These are phyloP conservation scores for Penicillium chermesinum DNA, from an alignment of 495 filamentous ascomycete species.

Conservation along the genomic window DNA sequence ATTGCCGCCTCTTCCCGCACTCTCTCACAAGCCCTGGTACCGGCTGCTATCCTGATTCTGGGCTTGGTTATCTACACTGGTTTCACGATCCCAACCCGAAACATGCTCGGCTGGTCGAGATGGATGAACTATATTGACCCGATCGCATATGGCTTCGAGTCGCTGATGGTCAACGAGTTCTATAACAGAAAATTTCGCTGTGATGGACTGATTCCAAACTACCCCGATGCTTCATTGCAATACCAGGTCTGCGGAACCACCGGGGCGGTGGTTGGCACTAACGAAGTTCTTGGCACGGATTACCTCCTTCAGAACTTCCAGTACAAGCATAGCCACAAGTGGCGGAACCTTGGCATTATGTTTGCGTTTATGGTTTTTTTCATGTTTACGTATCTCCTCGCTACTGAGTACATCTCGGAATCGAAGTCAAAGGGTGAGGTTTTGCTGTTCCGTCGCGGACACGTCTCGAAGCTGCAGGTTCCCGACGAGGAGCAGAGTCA, in stretches of 20 bases:
- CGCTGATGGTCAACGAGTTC: conserved; percentile 57
- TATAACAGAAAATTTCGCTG: conserved; percentile 51
- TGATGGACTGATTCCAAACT: not conserved
- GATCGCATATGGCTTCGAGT: conserved; percentile 48
- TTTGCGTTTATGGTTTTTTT: conserved; percentile 62
- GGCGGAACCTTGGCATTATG: conserved; percentile 69
- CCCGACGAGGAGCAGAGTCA: conserved; percentile 30
- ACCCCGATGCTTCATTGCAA: conserved; percentile 1
- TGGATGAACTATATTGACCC: conserved; percentile 52
- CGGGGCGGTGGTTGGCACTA: conserved; percentile 47
- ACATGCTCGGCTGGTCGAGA: conserved; percentile 52
- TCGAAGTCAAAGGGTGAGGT: conserved; percentile 50
- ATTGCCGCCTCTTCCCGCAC: conserved; percentile 49
- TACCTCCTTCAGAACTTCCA: conserved; percentile 52
- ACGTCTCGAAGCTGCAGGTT: conserved; percentile 22
- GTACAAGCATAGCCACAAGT: conserved; percentile 55
- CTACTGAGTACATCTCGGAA: conserved; percentile 45
- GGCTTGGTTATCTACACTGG: conserved; percentile 50
- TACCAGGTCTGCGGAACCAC: conserved; percentile 49
- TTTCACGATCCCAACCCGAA: conserved; percentile 45
- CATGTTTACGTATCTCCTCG: conserved; percentile 41
- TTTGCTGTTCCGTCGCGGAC: conserved; percentile 46
- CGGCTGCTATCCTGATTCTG: conserved; percentile 48
- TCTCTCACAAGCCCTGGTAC: conserved; percentile 48
- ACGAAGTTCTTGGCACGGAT: conserved; percentile 42